Percentiles rank a stretch among this genome's conserved stretches.
Evolutionary conservation across 2,329 filamentous ascomycete genomes (phyloP).

Genomic region (Alternaria triticimaculans): DNA sequence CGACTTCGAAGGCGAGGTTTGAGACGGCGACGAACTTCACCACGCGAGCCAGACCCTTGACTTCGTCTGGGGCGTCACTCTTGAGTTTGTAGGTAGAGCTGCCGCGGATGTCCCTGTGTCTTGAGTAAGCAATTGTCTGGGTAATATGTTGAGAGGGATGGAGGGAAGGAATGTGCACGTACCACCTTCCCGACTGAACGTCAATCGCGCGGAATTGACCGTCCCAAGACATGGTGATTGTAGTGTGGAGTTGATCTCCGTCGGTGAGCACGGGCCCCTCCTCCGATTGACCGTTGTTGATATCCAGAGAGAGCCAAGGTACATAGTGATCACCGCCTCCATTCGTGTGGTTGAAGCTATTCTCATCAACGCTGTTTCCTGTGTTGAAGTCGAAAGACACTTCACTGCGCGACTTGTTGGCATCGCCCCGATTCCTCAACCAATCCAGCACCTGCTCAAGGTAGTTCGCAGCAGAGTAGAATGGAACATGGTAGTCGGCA

Average conservation of each 20-base stretch:
- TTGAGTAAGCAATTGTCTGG: background rate
- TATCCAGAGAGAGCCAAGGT: too few relatives aligned
- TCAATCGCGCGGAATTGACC: background rate
- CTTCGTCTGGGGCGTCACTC: background rate
- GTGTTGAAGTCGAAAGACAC: background rate
- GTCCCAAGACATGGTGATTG: background rate
- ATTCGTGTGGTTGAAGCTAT: background rate
- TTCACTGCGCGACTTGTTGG: background rate
- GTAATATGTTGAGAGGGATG: background rate
- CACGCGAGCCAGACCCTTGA: background rate
- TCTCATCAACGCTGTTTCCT: background rate
- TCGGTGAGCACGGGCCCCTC: too few relatives aligned
- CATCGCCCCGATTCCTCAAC: background rate
- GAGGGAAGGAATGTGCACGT: too few relatives aligned
- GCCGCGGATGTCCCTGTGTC: background rate
- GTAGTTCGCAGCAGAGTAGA: background rate
- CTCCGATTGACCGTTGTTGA: too few relatives aligned
- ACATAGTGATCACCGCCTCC: background rate
- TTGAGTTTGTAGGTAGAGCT: background rate
- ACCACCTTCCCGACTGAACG: too few relatives aligned
- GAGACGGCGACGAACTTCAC: background rate
- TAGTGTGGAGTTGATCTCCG: background rate
- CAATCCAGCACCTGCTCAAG: background rate
- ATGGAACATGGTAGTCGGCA: background rate
- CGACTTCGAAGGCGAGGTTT: background rate